phyloP scores from a whole-genome alignment of 176 grass and related monocot genomes.

The Alopecurus myosuroides region DNA sequence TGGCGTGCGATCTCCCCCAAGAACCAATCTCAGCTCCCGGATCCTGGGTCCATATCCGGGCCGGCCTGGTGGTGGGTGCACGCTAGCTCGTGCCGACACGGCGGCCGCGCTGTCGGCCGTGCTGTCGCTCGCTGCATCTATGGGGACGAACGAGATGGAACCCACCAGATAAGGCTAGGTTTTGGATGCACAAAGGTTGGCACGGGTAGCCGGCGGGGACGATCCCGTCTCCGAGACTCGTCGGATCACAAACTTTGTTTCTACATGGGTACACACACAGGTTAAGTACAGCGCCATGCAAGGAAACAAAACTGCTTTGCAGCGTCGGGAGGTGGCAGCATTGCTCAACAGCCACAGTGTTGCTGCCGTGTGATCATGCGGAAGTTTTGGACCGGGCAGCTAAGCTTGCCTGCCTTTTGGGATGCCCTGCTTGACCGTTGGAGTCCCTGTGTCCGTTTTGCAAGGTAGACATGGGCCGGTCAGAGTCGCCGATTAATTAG shows the following conservation, averaged over 20 bases:
- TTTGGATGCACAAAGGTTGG: not conserved
- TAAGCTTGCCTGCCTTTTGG: not conserved
- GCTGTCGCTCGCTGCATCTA: not conserved
- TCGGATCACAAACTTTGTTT: slow-evolving; percentile 8
- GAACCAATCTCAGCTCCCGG: too few species aligned
- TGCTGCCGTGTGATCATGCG: not conserved
- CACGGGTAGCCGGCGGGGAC: not conserved
- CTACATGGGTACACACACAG: not conserved
- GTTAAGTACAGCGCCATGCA: slow-evolving; percentile 4
- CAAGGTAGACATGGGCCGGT: not conserved
- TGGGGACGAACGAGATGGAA: not conserved
- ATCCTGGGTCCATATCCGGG: too few species aligned
- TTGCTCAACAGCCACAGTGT: not conserved
- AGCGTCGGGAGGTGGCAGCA: not conserved
- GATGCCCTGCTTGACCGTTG: not conserved
- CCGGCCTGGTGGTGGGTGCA: too few species aligned
- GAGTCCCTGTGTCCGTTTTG: not conserved
- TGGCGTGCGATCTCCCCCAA: too few species aligned
- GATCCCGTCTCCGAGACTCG: not conserved
- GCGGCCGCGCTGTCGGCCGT: slow-evolving; percentile 5
- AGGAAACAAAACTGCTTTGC: not conserved
- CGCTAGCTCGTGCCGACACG: not conserved
- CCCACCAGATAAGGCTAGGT: too few species aligned
- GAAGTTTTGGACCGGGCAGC: not conserved
- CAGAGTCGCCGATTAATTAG: not conserved